Base-by-base conservation (phyloP, 495 filamentous ascomycete genomes). In the Immersiella caudata region DNA sequence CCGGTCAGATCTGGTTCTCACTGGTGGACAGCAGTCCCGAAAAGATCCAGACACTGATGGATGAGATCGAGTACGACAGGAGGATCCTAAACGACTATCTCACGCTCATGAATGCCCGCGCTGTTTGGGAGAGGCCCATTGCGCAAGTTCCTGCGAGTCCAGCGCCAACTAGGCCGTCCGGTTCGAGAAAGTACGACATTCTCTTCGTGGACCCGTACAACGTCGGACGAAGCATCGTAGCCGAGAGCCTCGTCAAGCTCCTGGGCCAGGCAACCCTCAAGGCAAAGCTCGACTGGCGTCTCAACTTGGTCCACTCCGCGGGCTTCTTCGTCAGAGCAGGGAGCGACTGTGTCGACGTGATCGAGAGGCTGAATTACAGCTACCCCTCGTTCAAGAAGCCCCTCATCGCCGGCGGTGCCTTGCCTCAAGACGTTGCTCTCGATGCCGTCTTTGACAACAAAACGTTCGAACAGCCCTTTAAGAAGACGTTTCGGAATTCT, bases 121-220 rank as follows among this genome's bases (percentile, higher is more conserved):
- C 33, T 36, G 33, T 12, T 5, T 36, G 33, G 33, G 33, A 36
- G 12, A 36, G 33, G 33, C 33, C 33, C 6, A 36, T 5, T 36
- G 6, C 33, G 33, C 33, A 36, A 12, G 33, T 36, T 5, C 12
- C 6, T 5, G 12, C 33, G 33, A 36, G 33, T 36, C 6, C 56
- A 50, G 14, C 49, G 64, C 36, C 36, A 60, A 27, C 51, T 14
- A 12, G 9, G 24, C 0, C 2, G 24, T 1, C 51, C 14, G 14
- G 7, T n/a, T 18, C 27, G 21, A 60, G 56, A 24, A 27, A 24
- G 18, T 24, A 22, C 40, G 24, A 51, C 62, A 71, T 75, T 64
- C 63, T 75, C 46, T 71, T 75, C 25, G 68, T 75, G 20, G 74
- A 75, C 52, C 69, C 71, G 8, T 69, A 64, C 66, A 73, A 75